phyloP scores from a whole-genome alignment of 2,329 filamentous ascomycete genomes.

The Magnaporthales sp. region DNA sequence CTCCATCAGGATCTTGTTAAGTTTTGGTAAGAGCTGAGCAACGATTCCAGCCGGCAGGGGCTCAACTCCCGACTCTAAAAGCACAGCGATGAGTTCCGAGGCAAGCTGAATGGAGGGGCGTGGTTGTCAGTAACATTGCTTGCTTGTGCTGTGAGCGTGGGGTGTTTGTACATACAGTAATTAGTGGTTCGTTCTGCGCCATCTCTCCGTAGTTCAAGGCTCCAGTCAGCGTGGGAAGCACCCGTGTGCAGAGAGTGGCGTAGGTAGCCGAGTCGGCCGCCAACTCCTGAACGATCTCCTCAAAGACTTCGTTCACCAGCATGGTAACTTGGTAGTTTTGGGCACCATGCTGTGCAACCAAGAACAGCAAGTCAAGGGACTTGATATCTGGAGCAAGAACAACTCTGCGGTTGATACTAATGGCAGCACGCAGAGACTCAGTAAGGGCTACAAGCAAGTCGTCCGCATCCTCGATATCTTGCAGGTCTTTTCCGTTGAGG shows the following conservation, averaged over 20 bases:
- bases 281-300: conserved; percentile 69
- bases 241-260: conserved; percentile 71
- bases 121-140: neutral
- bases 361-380: conserved; percentile 77
- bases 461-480: conserved; percentile 79
- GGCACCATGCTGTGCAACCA: conserved; percentile 79
- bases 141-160: neutral
- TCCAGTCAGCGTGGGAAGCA: conserved; percentile 77
- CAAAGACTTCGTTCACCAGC: conserved; percentile 83
- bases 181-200: conserved; percentile 75
- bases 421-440: conserved; percentile 75
- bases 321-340: conserved; percentile 86
- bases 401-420: conserved; percentile 68
- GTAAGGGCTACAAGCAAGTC: conserved; percentile 87
- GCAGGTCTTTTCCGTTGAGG: conserved; percentile 69
- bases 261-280: conserved; percentile 58
- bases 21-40: conserved; percentile 74
- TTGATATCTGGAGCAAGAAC: conserved; percentile 63
- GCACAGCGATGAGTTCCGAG: conserved; percentile 70
- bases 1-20: conserved; percentile 73
- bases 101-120: conserved; percentile 39
- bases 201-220: conserved; percentile 83
- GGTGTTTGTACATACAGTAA: conserved; percentile 46
- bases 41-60: conserved; percentile 85
- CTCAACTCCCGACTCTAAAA: conserved; percentile 74